These are phyloP conservation scores for Fragilaria crotonensis DNA, from an alignment of 108 stramenopile genomes.

Conservation along the genomic window DNA sequence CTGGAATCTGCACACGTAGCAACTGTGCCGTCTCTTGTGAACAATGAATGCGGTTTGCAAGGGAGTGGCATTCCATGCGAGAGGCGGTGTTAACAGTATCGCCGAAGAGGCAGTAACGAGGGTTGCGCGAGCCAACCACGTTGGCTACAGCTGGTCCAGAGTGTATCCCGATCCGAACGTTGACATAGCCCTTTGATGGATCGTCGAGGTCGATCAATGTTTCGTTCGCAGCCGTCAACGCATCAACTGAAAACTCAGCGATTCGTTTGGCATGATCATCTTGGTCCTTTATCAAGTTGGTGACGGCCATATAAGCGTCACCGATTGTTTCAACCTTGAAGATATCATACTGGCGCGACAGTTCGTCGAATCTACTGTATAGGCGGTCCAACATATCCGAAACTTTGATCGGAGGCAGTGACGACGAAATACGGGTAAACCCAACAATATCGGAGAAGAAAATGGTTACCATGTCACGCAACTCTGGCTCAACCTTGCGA, in stretches of 20 bases:
- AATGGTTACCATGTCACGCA: constrained; percentile 39
- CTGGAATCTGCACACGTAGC: constrained; percentile 30
- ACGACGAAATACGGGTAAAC: constrained; percentile 49
- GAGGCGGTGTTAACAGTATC: constrained; percentile 56
- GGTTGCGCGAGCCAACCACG: constrained; percentile 36
- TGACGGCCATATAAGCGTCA: constrained; percentile 19
- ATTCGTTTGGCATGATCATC: constrained; percentile 47
- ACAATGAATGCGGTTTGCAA: constrained; percentile 40
- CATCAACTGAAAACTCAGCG: constrained; percentile 40
- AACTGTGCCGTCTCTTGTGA: constrained; percentile 44
- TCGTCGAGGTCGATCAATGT: constrained; percentile 29
- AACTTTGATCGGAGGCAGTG: constrained; percentile 39
- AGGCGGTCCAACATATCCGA: constrained; percentile 44
- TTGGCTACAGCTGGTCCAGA: constrained; percentile 37
- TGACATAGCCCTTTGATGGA: constrained; percentile 22
- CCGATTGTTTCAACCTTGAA: constrained; percentile 58
- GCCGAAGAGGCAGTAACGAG: constrained; percentile 35
- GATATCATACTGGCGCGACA: constrained; percentile 31
- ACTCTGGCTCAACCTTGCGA: constrained; percentile 43
- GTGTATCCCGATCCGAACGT: constrained; percentile 43
- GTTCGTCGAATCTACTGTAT: constrained; percentile 39
- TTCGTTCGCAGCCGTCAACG: constrained; percentile 29
- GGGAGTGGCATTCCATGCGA: constrained; percentile 51
- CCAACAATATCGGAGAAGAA: constrained; percentile 68
- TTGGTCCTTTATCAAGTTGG: constrained; percentile 19